These are phyloP conservation scores for Murraya koenigii DNA, from an alignment of 345 rosid species.

Conservation along the genomic window DNA sequence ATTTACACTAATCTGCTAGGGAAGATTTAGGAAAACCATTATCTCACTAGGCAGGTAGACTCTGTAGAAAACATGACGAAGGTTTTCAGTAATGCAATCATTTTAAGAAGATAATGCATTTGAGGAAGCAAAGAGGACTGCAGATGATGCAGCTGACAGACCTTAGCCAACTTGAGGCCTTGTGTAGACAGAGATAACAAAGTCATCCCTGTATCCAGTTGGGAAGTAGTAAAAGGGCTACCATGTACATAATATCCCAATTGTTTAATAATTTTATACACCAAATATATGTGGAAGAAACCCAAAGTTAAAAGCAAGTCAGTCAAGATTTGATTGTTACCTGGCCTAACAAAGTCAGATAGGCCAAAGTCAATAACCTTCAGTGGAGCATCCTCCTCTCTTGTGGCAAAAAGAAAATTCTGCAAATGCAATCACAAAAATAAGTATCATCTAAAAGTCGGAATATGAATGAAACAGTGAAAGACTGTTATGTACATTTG, in stretches of 20 bases:
- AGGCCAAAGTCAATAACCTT: constrained; percentile 96
- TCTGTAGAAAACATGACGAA: background rate
- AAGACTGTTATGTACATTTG: background rate
- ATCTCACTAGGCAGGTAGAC: background rate
- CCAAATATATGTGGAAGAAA: background rate
- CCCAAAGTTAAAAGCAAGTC: background rate
- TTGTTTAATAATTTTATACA: background rate
- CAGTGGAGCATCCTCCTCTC: constrained; percentile 73
- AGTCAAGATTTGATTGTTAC: constrained; percentile 34
- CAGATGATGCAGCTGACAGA: background rate
- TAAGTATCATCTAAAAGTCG: background rate
- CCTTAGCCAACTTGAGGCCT: background rate
- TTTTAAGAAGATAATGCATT: background rate
- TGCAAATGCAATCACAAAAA: constrained; percentile 31
- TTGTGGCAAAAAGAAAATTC: constrained; percentile 89
- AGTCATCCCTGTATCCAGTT: background rate
- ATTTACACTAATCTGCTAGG: background rate
- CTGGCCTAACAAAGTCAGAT: constrained; percentile 76
- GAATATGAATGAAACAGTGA: background rate
- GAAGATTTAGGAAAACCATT: background rate
- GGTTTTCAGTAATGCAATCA: background rate
- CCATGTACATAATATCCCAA: background rate
- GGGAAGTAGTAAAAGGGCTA: background rate
- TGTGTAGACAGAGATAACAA: background rate
- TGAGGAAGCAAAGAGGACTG: background rate